A percentile compares a stretch with the other conserved stretches of the same genome.
Conservation (phyloP, 805 yeast genomes). For the Pichia occidentalis region DNA sequence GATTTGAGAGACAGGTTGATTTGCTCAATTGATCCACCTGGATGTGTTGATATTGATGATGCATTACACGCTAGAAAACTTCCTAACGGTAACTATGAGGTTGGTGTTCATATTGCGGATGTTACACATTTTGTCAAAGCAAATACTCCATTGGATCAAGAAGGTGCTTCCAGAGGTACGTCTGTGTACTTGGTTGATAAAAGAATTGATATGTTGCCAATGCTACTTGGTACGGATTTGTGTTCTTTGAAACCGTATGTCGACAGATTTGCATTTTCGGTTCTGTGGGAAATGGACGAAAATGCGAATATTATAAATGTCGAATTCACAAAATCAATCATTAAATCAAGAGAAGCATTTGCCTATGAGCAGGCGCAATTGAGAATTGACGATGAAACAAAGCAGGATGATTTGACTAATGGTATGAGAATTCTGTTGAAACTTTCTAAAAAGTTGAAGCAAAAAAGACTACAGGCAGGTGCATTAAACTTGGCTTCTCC, state of each 20-base stretch:
- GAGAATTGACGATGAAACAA: slow-evolving; percentile 72
- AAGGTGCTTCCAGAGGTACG: slow-evolving; percentile 96
- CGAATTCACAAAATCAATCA: slow-evolving; percentile 78
- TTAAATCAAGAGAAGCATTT: slow-evolving; percentile 88
- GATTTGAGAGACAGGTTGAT: slow-evolving; percentile 86
- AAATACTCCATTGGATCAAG: slow-evolving; percentile 83
- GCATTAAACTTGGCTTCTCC: slow-evolving; percentile 96
- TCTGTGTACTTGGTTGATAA: slow-evolving; percentile 96
- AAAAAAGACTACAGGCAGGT: slow-evolving; percentile 85
- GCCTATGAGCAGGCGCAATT: slow-evolving; percentile 90
- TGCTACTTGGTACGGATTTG: slow-evolving; percentile 87
- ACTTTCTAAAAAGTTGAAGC: slow-evolving; percentile 79
- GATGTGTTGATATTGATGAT: slow-evolving; percentile 97
- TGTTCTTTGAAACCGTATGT: slow-evolving; percentile 94
- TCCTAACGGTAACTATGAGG: slow-evolving; percentile 92
- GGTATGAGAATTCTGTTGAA: slow-evolving; percentile 80
- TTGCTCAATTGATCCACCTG: slow-evolving; percentile 96
- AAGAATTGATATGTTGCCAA: slow-evolving; percentile 97
- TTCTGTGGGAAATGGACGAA: slow-evolving; percentile 88
- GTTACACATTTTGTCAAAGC: slow-evolving; percentile 96
- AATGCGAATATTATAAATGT: slow-evolving; percentile 79
- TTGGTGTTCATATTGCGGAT: slow-evolving; percentile 98
- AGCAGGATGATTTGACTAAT: slow-evolving; percentile 76
- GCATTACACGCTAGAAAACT: slow-evolving; percentile 83
- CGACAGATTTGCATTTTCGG: slow-evolving; percentile 93